A percentile compares a stretch with the other conserved stretches of the same genome.
phyloP scores from a whole-genome alignment of 129 eudicot genomes.

The Escallonia rubra region DNA sequence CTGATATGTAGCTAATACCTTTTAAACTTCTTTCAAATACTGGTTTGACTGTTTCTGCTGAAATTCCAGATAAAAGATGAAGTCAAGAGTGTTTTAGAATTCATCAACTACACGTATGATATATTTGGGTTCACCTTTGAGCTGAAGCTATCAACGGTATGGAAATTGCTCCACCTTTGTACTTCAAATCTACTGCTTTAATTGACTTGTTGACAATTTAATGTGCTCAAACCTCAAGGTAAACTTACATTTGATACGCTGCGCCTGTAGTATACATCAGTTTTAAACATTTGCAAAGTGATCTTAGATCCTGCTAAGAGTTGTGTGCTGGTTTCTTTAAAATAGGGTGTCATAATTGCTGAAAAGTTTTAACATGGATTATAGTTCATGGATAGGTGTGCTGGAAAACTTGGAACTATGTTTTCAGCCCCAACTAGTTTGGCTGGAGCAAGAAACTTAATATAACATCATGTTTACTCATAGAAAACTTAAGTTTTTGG shows the following conservation, averaged over 20 bases:
- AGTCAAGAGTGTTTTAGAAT: constrained; percentile 74
- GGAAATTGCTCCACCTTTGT: constrained; percentile 5
- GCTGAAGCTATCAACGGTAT: constrained; percentile 89
- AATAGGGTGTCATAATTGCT: too few relatives aligned
- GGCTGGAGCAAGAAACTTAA: too few relatives aligned
- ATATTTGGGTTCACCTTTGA: constrained; percentile 91
- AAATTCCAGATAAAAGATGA: constrained; percentile 80
- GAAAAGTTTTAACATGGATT: too few relatives aligned
- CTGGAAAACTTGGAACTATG: too few relatives aligned
- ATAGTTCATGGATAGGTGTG: too few relatives aligned
- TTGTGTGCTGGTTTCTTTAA: too few relatives aligned
- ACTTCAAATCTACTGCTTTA: neutral
- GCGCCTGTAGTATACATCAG: too few relatives aligned
- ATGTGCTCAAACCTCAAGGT: neutral
- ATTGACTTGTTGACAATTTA: neutral
- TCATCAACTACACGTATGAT: constrained; percentile 58
- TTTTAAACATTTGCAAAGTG: too few relatives aligned
- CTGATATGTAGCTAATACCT: neutral
- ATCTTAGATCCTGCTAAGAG: too few relatives aligned
- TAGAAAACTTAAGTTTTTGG: too few relatives aligned
- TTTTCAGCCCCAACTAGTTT: too few relatives aligned
- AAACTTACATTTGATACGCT: neutral
- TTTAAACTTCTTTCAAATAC: neutral
- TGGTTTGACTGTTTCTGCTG: constrained; percentile 4
- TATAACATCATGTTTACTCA: too few relatives aligned